These are phyloP conservation scores for Warburgia ugandensis DNA, from an alignment of 164 flowering plant species.

Conservation along the genomic window DNA sequence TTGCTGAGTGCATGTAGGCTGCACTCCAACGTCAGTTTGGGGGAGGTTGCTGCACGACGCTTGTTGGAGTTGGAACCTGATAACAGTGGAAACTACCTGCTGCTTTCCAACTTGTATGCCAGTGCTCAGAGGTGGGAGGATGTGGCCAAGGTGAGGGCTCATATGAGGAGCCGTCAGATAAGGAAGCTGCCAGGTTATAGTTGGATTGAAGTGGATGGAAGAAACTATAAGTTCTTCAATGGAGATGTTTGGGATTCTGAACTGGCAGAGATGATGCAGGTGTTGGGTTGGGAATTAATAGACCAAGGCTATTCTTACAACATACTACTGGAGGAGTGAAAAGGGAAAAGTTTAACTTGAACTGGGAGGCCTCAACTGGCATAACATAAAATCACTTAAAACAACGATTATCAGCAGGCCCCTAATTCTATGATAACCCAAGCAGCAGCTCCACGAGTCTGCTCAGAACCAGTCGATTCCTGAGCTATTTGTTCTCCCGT, in stretches of 20 bases:
- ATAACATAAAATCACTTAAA: too few species aligned
- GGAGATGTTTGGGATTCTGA: constrained; percentile 5
- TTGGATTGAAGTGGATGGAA: constrained; percentile 16
- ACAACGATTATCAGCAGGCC: too few species aligned
- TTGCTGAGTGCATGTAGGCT: constrained; percentile 19
- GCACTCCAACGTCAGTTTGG: constrained; percentile 12
- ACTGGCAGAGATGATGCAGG: constrained; percentile 5
- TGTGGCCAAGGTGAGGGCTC: constrained; percentile 9
- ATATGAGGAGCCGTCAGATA: constrained; percentile 12
- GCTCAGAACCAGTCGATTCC: too few species aligned
- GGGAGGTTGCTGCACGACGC: constrained; percentile 14
- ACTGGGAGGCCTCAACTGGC: too few species aligned
- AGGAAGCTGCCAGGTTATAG: constrained; percentile 18
- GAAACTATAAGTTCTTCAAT: constrained; percentile 6
- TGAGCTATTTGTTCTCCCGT: too few species aligned
- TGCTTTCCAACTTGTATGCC: constrained; percentile 20
- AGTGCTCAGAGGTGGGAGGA: constrained; percentile 16
- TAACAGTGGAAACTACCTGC: constrained; percentile 16
- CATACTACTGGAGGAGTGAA: too few species aligned
- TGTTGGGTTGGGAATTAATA: constrained; percentile 13
- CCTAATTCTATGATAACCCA: too few species aligned
- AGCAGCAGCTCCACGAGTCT: too few species aligned
- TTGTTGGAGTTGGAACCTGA: constrained; percentile 19
- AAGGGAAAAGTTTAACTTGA: too few species aligned
- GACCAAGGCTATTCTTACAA: constrained; percentile 18